Evolutionary conservation across 2,329 filamentous ascomycete species (phyloP).

Genomic region (Diaporthe velutina): DNA sequence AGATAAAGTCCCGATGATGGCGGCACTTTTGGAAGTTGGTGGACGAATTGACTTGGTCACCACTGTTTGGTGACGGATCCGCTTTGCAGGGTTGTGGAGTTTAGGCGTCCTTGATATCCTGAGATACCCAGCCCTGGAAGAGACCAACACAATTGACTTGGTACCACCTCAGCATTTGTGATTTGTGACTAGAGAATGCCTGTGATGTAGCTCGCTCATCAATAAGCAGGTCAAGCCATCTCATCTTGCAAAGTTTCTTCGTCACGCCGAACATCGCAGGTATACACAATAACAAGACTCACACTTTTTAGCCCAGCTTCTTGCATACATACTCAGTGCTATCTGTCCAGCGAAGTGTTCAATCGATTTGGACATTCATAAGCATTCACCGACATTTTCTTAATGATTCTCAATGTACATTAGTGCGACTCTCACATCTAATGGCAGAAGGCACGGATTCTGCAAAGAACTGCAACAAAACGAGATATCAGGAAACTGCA

Average conservation of each 20-base stretch:
- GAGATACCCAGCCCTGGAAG: neutral
- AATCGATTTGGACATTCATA: too few relatives aligned
- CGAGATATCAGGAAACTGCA: fast-evolving
- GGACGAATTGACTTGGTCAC: too few relatives aligned
- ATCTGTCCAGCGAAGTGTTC: too few relatives aligned
- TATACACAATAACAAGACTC: too few relatives aligned
- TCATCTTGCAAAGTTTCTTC: fast-evolving
- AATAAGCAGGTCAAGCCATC: too few relatives aligned
- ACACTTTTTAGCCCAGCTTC: too few relatives aligned
- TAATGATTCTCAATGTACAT: too few relatives aligned
- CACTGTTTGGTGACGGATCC: neutral
- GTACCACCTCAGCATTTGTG: neutral
- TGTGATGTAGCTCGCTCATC: fast-evolving
- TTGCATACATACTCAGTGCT: too few relatives aligned
- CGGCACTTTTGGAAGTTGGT: neutral
- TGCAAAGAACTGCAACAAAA: neutral
- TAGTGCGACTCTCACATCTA: neutral
- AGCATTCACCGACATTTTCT: too few relatives aligned
- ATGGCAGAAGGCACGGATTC: neutral
- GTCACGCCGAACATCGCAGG: too few relatives aligned
- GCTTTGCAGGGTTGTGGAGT: too few relatives aligned
- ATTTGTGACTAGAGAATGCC: neutral
- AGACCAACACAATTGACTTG: neutral
- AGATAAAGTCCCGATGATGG: fast-evolving
- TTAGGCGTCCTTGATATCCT: neutral